phyloP scores from a whole-genome alignment of 179 eudicot species.

The Nepenthes alata region DNA sequence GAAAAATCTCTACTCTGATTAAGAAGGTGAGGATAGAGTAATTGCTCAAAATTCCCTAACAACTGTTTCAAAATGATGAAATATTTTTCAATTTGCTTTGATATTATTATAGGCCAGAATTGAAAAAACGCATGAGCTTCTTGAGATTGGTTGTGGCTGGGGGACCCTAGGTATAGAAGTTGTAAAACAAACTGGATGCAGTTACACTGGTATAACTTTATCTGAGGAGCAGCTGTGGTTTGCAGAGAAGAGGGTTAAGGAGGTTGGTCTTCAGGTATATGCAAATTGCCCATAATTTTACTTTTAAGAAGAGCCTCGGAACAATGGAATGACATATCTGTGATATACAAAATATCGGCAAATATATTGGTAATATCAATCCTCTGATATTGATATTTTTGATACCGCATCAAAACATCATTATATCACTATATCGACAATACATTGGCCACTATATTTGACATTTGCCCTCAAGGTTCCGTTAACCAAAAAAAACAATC shows the following conservation, averaged over 20 bases:
- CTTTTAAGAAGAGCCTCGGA: too few species aligned
- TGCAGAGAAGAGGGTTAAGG: constrained; percentile 76
- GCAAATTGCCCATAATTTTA: too few species aligned
- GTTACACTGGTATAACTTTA: constrained; percentile 85
- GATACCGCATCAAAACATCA: too few species aligned
- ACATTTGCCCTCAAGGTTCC: too few species aligned
- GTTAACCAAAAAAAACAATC: too few species aligned
- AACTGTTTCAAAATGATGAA: not conserved
- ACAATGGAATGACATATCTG: too few species aligned
- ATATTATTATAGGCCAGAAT: constrained; percentile 45
- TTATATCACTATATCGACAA: too few species aligned
- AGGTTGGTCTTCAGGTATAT: constrained; percentile 70
- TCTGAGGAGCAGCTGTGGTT: constrained; percentile 68
- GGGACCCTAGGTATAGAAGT: constrained; percentile 90
- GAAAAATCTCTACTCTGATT: constrained; percentile 62
- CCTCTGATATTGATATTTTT: too few species aligned
- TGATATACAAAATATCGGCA: too few species aligned
- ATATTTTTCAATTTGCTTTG: not conserved
- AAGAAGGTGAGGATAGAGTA: constrained; percentile 41
- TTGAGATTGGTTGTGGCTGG: constrained; percentile 97
- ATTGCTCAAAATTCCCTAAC: not conserved
- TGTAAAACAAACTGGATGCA: constrained; percentile 79
- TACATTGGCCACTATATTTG: too few species aligned
- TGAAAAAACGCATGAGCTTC: constrained; percentile 58
- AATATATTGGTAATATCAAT: not conserved